These are phyloP conservation scores for Lichtheimia hyalospora DNA, from an alignment of 371 early-diverging fungal genomes.

Conservation along the genomic window DNA sequence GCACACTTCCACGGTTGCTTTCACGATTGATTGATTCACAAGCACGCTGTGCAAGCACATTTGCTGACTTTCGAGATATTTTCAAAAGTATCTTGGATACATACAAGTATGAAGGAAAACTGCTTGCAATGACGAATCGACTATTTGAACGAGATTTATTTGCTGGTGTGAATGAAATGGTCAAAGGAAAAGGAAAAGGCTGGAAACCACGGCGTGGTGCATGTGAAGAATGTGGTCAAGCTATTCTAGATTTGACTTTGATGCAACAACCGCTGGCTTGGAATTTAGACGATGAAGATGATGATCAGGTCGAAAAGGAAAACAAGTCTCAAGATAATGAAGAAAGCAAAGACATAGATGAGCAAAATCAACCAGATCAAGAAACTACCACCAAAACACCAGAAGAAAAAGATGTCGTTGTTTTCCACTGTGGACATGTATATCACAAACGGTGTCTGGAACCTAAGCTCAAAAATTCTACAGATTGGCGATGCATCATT, in stretches of 20 bases:
- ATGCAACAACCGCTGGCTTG: constrained; percentile 37
- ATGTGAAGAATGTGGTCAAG: constrained; percentile 60
- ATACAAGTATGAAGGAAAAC: constrained; percentile 74
- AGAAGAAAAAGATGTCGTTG: constrained; percentile 30
- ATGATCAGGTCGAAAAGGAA: neutral
- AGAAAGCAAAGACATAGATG: constrained; percentile 7
- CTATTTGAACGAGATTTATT: constrained; percentile 69
- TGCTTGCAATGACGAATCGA: constrained; percentile 71
- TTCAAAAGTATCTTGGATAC: constrained; percentile 77
- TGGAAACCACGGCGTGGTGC: constrained; percentile 62
- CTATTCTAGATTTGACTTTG: constrained; percentile 46
- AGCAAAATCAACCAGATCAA: neutral
- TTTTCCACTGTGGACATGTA: constrained; percentile 64
- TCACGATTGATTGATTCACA: constrained; percentile 65
- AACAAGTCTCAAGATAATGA: neutral
- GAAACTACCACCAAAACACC: no score
- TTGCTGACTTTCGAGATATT: constrained; percentile 74
- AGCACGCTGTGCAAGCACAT: constrained; percentile 55
- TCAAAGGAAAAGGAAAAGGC: constrained; percentile 55
- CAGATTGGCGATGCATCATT: constrained; percentile 1
- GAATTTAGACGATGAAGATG: constrained; percentile 20
- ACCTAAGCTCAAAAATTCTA: neutral
- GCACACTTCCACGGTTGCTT: constrained; percentile 62
- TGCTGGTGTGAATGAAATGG: constrained; percentile 57
- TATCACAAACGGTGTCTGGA: constrained; percentile 61